A percentile compares a stretch with the other conserved stretches of the same genome.
Conservation (phyloP, 148 eudicot species). For the Cornus kousa region DNA sequence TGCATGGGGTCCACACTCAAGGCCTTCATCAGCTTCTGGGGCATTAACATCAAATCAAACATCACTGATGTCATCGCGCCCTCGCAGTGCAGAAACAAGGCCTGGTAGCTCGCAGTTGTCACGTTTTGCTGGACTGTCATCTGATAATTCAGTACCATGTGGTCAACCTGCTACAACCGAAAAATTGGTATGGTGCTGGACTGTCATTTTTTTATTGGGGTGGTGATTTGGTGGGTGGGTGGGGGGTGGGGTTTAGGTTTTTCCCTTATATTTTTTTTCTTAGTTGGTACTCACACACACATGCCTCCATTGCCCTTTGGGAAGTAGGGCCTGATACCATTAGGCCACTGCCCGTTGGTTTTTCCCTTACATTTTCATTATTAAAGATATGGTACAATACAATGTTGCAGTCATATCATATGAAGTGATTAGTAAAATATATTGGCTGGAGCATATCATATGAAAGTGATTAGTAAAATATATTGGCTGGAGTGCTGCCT, state of each 20-base stretch:
- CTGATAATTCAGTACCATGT: conserved; percentile 59
- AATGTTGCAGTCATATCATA: background rate
- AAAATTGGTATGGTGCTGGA: conserved; percentile 52
- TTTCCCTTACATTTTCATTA: no score
- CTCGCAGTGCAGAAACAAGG: conserved; percentile 91
- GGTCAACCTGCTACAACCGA: conserved; percentile 53
- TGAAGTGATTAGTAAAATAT: background rate
- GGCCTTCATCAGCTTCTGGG: conserved; percentile 96
- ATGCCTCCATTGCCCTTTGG: no score
- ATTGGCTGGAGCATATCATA: background rate
- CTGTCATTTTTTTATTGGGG: no score
- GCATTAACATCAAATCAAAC: conserved; percentile 59
- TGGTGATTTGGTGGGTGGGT: no score
- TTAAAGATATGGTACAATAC: background rate
- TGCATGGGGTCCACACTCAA: conserved; percentile 80
- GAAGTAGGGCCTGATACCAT: no score
- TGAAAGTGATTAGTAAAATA: no score
- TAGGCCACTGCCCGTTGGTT: no score
- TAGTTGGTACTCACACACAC: no score
- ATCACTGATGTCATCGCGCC: conserved; percentile 62
- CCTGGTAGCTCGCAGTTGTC: conserved; percentile 94
- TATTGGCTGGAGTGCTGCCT: background rate
- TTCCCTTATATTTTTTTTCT: no score
- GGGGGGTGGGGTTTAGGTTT: no score
- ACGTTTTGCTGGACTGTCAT: conserved; percentile 78